A percentile compares a stretch with the other conserved stretches of the same genome.
Evolutionary conservation across 1,284 basidiomycete species (phyloP).

Genomic region (Moesziomyces sp.): DNA sequence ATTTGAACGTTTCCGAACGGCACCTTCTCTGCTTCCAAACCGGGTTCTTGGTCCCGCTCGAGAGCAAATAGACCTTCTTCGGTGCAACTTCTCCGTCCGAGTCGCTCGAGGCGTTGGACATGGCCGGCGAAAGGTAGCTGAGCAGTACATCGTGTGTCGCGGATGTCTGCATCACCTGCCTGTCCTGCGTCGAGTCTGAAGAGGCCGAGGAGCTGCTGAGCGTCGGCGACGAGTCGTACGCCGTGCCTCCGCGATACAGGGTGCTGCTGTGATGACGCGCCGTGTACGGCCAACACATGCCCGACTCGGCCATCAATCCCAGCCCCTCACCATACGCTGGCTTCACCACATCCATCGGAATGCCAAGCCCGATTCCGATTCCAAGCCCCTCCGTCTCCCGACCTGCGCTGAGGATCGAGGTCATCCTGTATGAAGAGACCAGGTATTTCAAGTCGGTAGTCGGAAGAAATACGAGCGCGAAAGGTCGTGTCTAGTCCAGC

Average conservation of each 20-base stretch:
- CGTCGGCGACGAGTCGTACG: conserved; percentile 27
- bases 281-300: conserved; percentile 29
- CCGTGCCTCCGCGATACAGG: background rate
- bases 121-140: conserved; percentile 22
- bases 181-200: conserved; percentile 8
- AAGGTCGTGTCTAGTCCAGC: conserved; percentile 17
- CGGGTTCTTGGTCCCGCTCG: conserved; percentile 13
- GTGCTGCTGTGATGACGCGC: conserved; percentile 16
- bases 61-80: conserved; percentile 26
- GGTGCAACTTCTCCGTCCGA: background rate
- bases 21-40: conserved; percentile 8
- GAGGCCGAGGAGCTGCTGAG: conserved; percentile 5
- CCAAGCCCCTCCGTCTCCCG: conserved; percentile 11
- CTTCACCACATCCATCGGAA: conserved; percentile 84
- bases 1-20: conserved; percentile 33
- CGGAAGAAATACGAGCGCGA: background rate
- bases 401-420: background rate
- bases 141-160: conserved; percentile 32
- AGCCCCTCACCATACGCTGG: conserved; percentile 94
- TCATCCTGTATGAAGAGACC: background rate
- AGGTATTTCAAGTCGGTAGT: background rate
- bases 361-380: conserved; percentile 9
- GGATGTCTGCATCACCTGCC: conserved; percentile 3
- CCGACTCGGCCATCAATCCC: conserved; percentile 71
- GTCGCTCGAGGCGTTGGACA: background rate